Percentiles rank a stretch among this genome's conserved stretches.
These are phyloP conservation scores for Lithospermum erythrorhizon DNA, from an alignment of 257 asterid genomes.

Conservation along the genomic window DNA sequence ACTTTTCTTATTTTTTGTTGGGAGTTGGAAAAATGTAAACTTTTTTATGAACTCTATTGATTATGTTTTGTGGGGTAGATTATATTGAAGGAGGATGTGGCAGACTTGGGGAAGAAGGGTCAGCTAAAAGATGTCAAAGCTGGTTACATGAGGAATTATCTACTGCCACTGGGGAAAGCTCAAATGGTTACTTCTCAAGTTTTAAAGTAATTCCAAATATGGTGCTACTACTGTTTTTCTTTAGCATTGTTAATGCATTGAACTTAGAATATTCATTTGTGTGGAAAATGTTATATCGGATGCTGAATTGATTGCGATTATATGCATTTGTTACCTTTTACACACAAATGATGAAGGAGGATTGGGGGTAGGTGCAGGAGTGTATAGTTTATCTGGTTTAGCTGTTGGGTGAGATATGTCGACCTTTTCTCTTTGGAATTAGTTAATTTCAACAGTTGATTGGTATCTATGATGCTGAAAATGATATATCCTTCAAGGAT, in stretches of 20 bases:
- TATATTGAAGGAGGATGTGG: background rate
- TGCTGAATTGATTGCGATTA: no score
- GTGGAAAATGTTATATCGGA: background rate
- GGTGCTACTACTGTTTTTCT: constrained; percentile 10
- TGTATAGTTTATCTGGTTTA: no score
- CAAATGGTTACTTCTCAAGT: constrained; percentile 45
- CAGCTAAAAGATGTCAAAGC: constrained; percentile 79
- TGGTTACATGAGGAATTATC: constrained; percentile 71
- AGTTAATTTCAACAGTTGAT: no score
- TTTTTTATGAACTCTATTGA: background rate
- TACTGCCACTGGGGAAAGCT: constrained; percentile 70
- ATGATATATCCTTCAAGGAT: no score
- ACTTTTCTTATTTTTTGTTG: background rate
- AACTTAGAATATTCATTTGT: constrained; percentile 11
- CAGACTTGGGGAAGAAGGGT: constrained; percentile 73
- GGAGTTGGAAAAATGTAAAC: no score
- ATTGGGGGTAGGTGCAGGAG: no score
- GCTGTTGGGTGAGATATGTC: no score
- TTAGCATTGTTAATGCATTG: constrained; percentile 35
- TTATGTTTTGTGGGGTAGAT: constrained; percentile 18
- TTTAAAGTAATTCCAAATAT: background rate
- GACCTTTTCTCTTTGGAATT: background rate
- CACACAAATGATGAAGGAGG: no score
- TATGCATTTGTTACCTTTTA: no score
- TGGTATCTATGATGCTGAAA: no score